Evolutionary conservation across 345 rosid species (phyloP).

Genomic region (Populus deltoides): DNA sequence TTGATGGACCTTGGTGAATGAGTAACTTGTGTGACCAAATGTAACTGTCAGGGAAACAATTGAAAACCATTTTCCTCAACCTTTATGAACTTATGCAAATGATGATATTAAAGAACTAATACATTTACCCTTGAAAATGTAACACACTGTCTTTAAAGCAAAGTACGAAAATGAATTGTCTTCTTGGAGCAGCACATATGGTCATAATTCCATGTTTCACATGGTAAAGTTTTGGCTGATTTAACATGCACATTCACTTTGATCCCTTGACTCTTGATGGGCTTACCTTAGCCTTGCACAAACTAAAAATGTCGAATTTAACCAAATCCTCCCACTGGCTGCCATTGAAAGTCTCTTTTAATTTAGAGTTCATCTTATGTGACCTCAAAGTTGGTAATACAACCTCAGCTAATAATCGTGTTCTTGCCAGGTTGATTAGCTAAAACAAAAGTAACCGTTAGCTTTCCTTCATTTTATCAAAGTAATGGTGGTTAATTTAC

Average conservation of each 20-base stretch:
- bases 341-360: neutral
- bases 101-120: neutral
- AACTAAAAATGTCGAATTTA: neutral
- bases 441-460: neutral
- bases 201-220: neutral
- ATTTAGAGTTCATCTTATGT: neutral
- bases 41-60: neutral
- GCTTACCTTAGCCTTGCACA: neutral
- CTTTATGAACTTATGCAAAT: neutral
- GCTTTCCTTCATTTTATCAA: neutral
- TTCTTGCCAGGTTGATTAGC: neutral
- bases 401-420: neutral
- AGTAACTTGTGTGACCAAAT: neutral
- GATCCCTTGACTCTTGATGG: neutral
- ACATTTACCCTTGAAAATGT: neutral
- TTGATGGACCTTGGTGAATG: neutral
- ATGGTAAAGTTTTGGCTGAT: neutral
- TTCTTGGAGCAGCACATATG: neutral
- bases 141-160: neutral
- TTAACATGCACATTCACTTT: neutral
- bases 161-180: neutral
- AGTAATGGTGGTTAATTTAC: neutral
- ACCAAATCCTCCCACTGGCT: neutral
- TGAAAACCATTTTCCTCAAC: neutral
- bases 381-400: neutral